Percentiles rank a stretch among this genome's conserved stretches.
Conservation (phyloP, 176 grass and related monocot species). For the Hordeum vulgare region MorexV3_pseudomolecules_assembly NC_058519.1:56826701-56827200, state of each 20-base stretch:
- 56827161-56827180: neutral
- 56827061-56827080: neutral
- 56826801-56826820: slow-evolving; percentile 10
- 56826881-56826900: slow-evolving; percentile 99
- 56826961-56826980: slow-evolving; percentile 77
- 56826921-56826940: slow-evolving; percentile 99
- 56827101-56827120: neutral
- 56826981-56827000: slow-evolving; percentile 99
- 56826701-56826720: neutral
- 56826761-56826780: slow-evolving; percentile 1
- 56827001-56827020: slow-evolving; percentile 93
- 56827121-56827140: neutral
- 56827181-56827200: neutral
- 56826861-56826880: slow-evolving; percentile 99
- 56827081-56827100: neutral
- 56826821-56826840: slow-evolving; percentile 36
- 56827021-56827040: neutral
- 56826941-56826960: slow-evolving; percentile 95
- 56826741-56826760: neutral
- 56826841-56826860: slow-evolving; percentile 79
- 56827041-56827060: neutral
- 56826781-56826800: neutral
- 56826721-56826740: neutral
- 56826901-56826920: slow-evolving; percentile 99
- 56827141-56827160: slow-evolving; percentile 1